Evolutionary conservation across 2,329 filamentous ascomycete genomes (phyloP), one percentile per base, ranked within the genome.

Genomic region (Neurospora sp.): DNA sequence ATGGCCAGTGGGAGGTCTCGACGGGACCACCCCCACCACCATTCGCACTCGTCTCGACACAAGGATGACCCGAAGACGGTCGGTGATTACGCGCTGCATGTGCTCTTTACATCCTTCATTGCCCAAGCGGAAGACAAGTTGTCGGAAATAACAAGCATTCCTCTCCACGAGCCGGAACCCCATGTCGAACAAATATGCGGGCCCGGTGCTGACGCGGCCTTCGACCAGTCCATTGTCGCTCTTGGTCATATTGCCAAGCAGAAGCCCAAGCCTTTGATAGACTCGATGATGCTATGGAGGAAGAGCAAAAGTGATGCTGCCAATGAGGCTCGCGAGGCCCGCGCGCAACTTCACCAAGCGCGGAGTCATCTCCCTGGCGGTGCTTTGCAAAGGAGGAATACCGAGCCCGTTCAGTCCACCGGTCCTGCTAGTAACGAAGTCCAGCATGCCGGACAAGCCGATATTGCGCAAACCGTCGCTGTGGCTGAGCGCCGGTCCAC

Each of bases 281-380:
- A 99, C 80, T 94, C 93, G 23, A 93, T 99, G 79, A 99, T 99
- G 93, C 87, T 97, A 39, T 99, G 96, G 96, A 90, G 96, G 70
- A 98, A 97, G 80, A 92, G 89, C 73, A 98, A 98, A 82, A 97
- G 93, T 73, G 95, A 98, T 80, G 89, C 91, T 28, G 93, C 94
- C 38, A 90, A 88, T 75, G 87, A 90, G 73, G 90, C 91, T 38
- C 84, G 89, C 28, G 87, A 90, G 72, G 90, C 91, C 38, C 84
- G 89, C 33, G 80, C 74, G 66, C 84, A 88, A 75, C 80, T 89
- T 28, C 86, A 89, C 74, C 86, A 89, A 69, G 78, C 82, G 23
- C 83, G 82, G 17, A 78, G 78, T 40, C 79, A 78, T 67, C 74
- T 77, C 2, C 81, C 79, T 8, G 78, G 70, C 70, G 85, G 80